Evolutionary conservation across 2,329 filamentous ascomycete genomes (phyloP).

Genomic region (Pochonia chlamydosporia): DNA sequence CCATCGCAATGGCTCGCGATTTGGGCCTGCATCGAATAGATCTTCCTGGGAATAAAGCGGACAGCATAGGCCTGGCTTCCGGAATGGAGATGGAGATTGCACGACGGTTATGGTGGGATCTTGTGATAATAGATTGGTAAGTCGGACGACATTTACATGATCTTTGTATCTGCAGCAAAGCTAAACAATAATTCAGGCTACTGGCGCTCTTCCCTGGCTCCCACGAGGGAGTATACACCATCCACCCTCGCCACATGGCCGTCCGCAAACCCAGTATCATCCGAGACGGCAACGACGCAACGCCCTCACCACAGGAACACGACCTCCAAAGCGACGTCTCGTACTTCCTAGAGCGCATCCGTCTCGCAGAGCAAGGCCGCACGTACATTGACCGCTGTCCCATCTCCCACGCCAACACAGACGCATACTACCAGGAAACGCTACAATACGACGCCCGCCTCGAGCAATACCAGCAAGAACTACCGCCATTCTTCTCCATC

Average conservation of each 20-base stretch:
- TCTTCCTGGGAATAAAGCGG: background rate
- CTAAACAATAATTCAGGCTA: constrained; percentile 1
- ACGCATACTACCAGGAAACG: constrained; percentile 1
- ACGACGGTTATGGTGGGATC: constrained; percentile 7
- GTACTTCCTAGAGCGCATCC: constrained; percentile 3
- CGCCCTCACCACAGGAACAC: background rate
- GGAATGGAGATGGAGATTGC: constrained; percentile 3
- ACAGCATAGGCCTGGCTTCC: background rate
- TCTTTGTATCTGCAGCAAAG: background rate
- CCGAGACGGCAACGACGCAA: background rate
- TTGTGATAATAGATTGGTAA: constrained; percentile 5
- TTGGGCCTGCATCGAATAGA: constrained; percentile 7
- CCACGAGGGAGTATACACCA: constrained; percentile 6
- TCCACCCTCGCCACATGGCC: constrained; percentile 7
- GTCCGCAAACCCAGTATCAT: constrained; percentile 6
- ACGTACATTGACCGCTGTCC: constrained; percentile 3
- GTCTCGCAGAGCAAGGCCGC: constrained; percentile 4
- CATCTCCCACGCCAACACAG: background rate
- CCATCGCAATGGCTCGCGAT: constrained; percentile 7
- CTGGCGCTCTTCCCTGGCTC: constrained; percentile 6
- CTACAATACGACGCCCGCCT: constrained; percentile 2
- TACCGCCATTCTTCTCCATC: constrained; percentile 2
- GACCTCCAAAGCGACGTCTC: background rate
- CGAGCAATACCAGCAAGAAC: constrained; percentile 2
- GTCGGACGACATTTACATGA: background rate